Evolutionary conservation across 805 yeast species (phyloP), one percentile per base, ranked within the genome.

Genomic region (Pichia heedii): DNA sequence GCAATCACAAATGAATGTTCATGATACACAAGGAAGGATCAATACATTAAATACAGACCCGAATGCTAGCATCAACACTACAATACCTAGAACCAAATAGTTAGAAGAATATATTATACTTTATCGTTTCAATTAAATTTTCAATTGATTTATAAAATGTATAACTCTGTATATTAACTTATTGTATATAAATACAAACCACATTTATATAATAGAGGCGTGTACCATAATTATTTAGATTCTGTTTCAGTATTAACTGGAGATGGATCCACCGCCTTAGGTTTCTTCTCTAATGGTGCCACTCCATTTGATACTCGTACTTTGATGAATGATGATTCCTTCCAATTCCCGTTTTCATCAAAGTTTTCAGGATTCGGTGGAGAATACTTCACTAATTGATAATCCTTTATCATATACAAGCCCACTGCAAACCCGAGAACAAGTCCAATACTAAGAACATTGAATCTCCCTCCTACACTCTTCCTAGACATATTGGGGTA

Each of bases 301-400:
- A 65, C 62, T 15, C 48, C 48, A 33, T 65, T 66, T 22, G 61
- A 55, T 40, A 65, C 62, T 13, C 55, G 52, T 12, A 71, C 58
- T 34, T 48, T 62, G 42, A 69, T 56, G 22, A 57, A 60, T 8
- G 67, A 63, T 33, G 50, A 50, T 34, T 55, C 61, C 35, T 66
- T 65, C 50, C 67, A 63, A 13, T 68, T 62, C 0, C 69, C 68
- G 36, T 67, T 55, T 37, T 61, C 62, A 40, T 68, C 68, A 37
- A 56, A 60, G 44, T 61, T 60, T 21, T 58, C 66, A 4, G 65
- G 61, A 40, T 61, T 61, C 1, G 71, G 64, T 22, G 74, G 73
- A 13, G 61, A 51, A 43, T 60, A 63, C 50, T 69, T 70, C 35
- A 71, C 52, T 42, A 69, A 49, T 41, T 68, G 58, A 41, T 57